A percentile compares a stretch with the other conserved stretches of the same genome.
These are phyloP conservation scores for Aspergillus avenaceus DNA, from an alignment of 495 filamentous ascomycete genomes.

Conservation along the genomic window DNA sequence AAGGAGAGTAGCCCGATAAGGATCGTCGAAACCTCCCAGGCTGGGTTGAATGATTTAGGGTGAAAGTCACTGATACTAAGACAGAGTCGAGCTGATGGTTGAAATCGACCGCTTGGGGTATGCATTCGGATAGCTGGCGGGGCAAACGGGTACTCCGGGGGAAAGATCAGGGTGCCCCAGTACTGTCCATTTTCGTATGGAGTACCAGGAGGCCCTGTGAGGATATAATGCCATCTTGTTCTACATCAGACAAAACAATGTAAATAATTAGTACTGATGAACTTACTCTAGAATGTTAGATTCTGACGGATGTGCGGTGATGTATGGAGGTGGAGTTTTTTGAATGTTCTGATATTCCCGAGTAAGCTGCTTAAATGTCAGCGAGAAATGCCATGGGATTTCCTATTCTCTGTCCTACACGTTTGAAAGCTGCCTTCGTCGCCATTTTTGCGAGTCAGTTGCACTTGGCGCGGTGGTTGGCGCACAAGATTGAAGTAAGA, in stretches of 20 bases:
- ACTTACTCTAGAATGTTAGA: slow-evolving; percentile 86
- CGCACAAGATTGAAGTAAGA: not conserved
- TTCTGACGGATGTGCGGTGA: slow-evolving; percentile 90
- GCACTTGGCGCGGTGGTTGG: not conserved
- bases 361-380: slow-evolving; percentile 59
- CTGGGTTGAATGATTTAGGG: slow-evolving; percentile 94
- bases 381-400: not conserved
- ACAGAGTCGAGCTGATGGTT: slow-evolving; percentile 85
- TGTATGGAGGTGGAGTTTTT: slow-evolving; percentile 89
- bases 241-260: not conserved
- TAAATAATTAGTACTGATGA: not conserved
- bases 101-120: slow-evolving; percentile 92
- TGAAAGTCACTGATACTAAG: slow-evolving; percentile 97
- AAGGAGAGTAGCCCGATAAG: slow-evolving; percentile 91
- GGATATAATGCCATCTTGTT: slow-evolving; percentile 93
- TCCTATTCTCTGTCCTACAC: slow-evolving; percentile 54
- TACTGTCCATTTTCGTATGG: slow-evolving; percentile 95
- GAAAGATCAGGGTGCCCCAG: slow-evolving; percentile 96
- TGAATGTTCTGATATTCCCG: slow-evolving; percentile 92
- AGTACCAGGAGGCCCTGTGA: slow-evolving; percentile 91
- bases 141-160: slow-evolving; percentile 93
- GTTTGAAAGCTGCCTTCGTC: slow-evolving; percentile 76
- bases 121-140: slow-evolving; percentile 98
- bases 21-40: slow-evolving; percentile 98
- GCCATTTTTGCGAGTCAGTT: slow-evolving; percentile 55